Percentiles rank a stretch among this genome's conserved stretches.
Conservation (phyloP, 202 grass and related monocot genomes). For the Panicum virgatum region DNA sequence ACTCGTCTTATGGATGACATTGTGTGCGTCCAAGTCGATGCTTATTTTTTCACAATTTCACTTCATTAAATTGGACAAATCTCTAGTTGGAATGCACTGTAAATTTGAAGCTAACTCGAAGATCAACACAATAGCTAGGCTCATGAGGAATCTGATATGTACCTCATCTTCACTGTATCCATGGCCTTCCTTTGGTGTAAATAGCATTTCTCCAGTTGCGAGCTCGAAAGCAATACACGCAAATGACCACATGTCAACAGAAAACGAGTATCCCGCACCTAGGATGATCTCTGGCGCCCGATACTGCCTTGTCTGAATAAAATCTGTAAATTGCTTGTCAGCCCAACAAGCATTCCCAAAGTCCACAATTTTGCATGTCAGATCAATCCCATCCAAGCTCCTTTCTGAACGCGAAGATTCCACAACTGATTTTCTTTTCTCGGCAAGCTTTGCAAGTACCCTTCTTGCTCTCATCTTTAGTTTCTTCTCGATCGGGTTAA, state of each 20-base stretch:
- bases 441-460: slow-evolving; percentile 80
- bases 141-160: slow-evolving; percentile 26
- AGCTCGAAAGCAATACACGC: slow-evolving; percentile 94
- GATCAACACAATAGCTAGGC: slow-evolving; percentile 10
- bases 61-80: neutral
- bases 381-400: slow-evolving; percentile 84
- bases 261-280: slow-evolving; percentile 71
- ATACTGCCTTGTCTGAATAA: slow-evolving; percentile 97
- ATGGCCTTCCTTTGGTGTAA: slow-evolving; percentile 81
- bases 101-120: slow-evolving; percentile 20
- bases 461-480: slow-evolving; percentile 86
- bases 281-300: slow-evolving; percentile 85
- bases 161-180: slow-evolving; percentile 99
- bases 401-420: slow-evolving; percentile 60
- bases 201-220: slow-evolving; percentile 89
- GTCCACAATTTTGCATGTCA: slow-evolving; percentile 96
- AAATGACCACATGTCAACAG: slow-evolving; percentile 94
- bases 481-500: slow-evolving; percentile 82
- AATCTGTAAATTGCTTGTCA: slow-evolving; percentile 88
- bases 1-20: neutral
- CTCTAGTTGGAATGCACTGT: neutral
- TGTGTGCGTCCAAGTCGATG: neutral
- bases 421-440: slow-evolving; percentile 68
- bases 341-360: slow-evolving; percentile 97
- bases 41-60: neutral